Conservation (phyloP, 768 basidiomycete genomes). For the Russula compacta region DNA sequence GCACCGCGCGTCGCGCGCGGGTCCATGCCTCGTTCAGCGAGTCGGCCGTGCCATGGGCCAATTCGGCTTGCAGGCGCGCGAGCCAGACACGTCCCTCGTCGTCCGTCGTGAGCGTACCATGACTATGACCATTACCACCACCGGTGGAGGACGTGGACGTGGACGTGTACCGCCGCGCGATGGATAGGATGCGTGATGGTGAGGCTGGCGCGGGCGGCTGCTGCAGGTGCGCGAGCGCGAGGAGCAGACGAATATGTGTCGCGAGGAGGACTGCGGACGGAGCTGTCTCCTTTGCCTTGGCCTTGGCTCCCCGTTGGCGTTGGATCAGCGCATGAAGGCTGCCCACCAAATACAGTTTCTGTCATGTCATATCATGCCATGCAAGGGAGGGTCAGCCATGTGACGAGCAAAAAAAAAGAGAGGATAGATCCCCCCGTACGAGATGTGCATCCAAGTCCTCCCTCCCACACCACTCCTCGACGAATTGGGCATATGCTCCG, state of each 20-base stretch:
- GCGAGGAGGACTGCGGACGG: constrained; percentile 28
- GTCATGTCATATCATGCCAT: background rate
- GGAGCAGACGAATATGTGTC: constrained; percentile 31
- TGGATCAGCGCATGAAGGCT: constrained; percentile 32
- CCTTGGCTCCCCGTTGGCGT: background rate
- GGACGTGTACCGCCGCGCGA: constrained; percentile 40
- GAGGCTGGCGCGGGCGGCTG: constrained; percentile 17
- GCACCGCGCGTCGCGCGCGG: constrained; percentile 36
- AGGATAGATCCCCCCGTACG: constrained; percentile 18
- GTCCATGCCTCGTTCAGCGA: constrained; percentile 33
- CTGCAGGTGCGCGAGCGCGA: constrained; percentile 15
- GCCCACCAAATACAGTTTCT: constrained; percentile 49
- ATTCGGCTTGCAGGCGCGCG: constrained; percentile 40
- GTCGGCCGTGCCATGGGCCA: constrained; percentile 21
- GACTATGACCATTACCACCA: no score
- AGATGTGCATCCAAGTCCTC: constrained; percentile 26
- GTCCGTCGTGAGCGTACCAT: constrained; percentile 19
- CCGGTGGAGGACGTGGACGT: no score
- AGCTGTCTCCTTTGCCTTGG: constrained; percentile 32
- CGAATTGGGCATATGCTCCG: constrained; percentile 36
- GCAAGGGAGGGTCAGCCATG: background rate
- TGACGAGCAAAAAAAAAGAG: background rate
- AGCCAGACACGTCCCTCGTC: constrained; percentile 42
- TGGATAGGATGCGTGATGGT: constrained; percentile 25
- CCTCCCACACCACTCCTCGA: constrained; percentile 38